Evolutionary conservation across 2,329 filamentous ascomycete species (phyloP), one percentile per base, ranked within the genome.

Genomic region (Neocucurbitaria cava): DNA sequence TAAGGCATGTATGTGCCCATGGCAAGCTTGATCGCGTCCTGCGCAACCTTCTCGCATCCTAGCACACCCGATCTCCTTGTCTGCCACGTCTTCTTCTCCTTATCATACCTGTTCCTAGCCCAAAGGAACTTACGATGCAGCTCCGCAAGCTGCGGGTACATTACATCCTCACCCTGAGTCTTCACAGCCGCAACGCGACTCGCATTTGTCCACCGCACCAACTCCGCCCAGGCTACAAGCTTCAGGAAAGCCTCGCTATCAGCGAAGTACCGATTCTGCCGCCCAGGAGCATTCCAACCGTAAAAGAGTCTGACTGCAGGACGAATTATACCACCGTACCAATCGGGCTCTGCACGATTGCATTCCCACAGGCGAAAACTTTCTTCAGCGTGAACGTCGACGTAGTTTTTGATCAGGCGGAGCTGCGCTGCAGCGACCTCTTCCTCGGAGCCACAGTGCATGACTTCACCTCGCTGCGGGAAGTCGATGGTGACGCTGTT

Each of bases 171-270:
- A n/a, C 45, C 42, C 0, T 36, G 23, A 1, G 38, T 1, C 10
- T 18, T n/a, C n/a, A 35, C 13, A 6, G 31, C 24, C 1, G 15
- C 17, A 3, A 26, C 30, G 11, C 33, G 38, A 21, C 38, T 35
- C 7, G 46, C 31, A 28, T 60, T 60, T 46, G 63, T 59, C 39
- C 58, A 46, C 11, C 56, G 49, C 11, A 58, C 54, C 13, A 62
- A 13, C 35, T 63, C 54, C 3, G 58, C 60, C 54, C 54, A 65
- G 2, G 51, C 50, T 1, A 63, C 9, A 2, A 65, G 45, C 23
- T 54, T 52, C 6, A 59, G 53, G 13, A 61, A 63, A 1, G 44
- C 36, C 6, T 58, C 54, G 11, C 49, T 38, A 23, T 45, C 41
- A 8, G 38, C 23, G 10, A 61, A 59, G 18, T 53, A 58, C 11